phyloP scores from a whole-genome alignment of 441 rosid species.

The Syzygium malaccense region DNA sequence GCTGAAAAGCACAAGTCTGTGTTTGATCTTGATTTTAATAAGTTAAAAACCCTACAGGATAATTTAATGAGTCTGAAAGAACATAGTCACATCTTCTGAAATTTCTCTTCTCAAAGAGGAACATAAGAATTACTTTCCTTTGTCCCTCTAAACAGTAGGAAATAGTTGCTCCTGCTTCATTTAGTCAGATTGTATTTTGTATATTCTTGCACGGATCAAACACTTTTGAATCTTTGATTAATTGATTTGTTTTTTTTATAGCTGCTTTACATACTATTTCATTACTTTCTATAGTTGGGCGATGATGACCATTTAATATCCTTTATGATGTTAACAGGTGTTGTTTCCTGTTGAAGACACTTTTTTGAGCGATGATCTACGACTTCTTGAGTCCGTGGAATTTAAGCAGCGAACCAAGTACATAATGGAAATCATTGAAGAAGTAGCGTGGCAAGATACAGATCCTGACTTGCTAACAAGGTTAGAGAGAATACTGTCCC shows the following conservation, averaged over 20 bases:
- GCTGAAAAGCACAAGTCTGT: not conserved
- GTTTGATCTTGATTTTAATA: not conserved
- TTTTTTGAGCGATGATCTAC: constrained; percentile 80
- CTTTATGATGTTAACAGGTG: constrained; percentile 37
- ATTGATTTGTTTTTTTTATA: not conserved
- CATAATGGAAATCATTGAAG: constrained; percentile 72
- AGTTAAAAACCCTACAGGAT: not conserved
- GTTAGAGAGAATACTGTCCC: constrained; percentile 20
- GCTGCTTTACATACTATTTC: not conserved
- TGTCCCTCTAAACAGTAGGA: not conserved
- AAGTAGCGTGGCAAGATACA: constrained; percentile 69
- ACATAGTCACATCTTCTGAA: not conserved
- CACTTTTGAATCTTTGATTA: not conserved
- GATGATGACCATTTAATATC: not conserved
- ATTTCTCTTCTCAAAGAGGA: not conserved
- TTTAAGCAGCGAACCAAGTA: constrained; percentile 78
- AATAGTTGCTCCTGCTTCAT: not conserved
- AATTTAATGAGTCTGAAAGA: not conserved
- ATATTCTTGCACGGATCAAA: not conserved
- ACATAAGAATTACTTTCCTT: not conserved
- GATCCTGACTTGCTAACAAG: constrained; percentile 96
- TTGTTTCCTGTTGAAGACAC: constrained; percentile 49
- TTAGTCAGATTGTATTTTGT: not conserved
- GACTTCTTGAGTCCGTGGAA: constrained; percentile 85
- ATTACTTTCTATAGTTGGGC: not conserved